Evolutionary conservation across 768 basidiomycete species (phyloP), one percentile per base, ranked within the genome.

Genomic region (Mycena floridula): DNA sequence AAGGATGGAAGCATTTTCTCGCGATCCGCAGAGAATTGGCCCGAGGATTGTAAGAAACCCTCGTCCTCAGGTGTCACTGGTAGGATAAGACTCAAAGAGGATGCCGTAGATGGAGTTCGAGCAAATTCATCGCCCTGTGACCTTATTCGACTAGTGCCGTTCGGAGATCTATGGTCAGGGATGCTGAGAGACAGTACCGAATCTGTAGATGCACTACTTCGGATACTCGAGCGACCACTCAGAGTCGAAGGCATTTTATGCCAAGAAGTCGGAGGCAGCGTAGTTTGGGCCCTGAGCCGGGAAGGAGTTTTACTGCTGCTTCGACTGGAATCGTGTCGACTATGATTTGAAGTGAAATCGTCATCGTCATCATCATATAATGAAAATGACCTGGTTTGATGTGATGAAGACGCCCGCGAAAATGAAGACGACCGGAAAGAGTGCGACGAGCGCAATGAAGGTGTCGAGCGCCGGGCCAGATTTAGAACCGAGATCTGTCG

Each of bases 401-500:
- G 7, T 36, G 41, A 26, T 32, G 28, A 39, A 32, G 36, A 49
- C 20, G 44, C 18, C 36, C 45, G 8, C 38, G 27, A 25, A 40
- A 44, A 46, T 40, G 36, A 9, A 44, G 45, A 36, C 21, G 42
- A 39, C 15, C 42, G 36, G 20, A 18, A 23, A 26, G 30, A 24
- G 27, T 26, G 46, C 24, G 43, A 49, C 42, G 54, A 59, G 16
- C 42, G 59, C 27, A 75, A 53, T 7, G 74, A 77, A 5, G 72
- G 65, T 1, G 65, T 61, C 0, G 76, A 81, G 12, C 70, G 60
- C 5, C 68, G 64, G 1, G 70, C 63, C 15, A 83, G 64, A 51
- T 75, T 73, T 42, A 84, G 71, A 0, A 69, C 61, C 4, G 82
- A 84, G 5, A 85, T 61, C 7, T 82, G 77, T 8, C 74, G 69